Evolutionary conservation across 371 early-diverging fungal genomes (phyloP), one percentile per base, ranked within the genome.

Genomic region (Rhizopus arrhizus): DNA sequence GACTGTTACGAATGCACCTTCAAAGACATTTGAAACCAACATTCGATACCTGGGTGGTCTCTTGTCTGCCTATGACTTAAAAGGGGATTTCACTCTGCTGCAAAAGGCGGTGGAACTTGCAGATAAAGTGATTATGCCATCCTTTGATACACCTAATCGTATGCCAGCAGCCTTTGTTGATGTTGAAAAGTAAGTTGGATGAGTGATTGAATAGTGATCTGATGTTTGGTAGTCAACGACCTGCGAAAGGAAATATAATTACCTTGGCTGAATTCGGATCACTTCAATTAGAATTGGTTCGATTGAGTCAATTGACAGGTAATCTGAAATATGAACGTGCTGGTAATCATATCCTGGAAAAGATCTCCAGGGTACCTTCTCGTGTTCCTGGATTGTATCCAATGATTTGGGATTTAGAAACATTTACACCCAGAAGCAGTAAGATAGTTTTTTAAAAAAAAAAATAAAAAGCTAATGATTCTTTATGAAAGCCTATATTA

Each of bases 201-300:
- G 22, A 22, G 22, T 22, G 22, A 13, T 41, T 13, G 38, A 42
- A 53, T 89, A 55, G 52, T 48, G 5, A 7, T 34, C 2, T 29
- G 45, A 4, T 11, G 22, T 12, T 29, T 29, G 15, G 42, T 41
- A 71, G 68, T 40, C 59, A 57, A 6, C 35, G 41, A 16, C 68
- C 72, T 11, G 42, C 57, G 3, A 59, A 53, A 12, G 66, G 70
- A 15, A 58, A 66, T 52, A 75, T 59, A 64, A 81, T 74, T 43
- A 89, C 79, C 22, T 53, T 95, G 12, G 95, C 97, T 4, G 96
- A 95, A 66, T 94, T 90, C 32, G 91, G 95, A 6, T 91, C 95
- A 0, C 64, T 97, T 41, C 84, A 95, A 59, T 66, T 98, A 15
- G 99, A 98, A 69, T 87, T 94, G 66, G 92, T 91, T 43, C 82